Evolutionary conservation across 2,329 filamentous ascomycete species (phyloP).

Genomic region (Arthrinium puccinioides): DNA sequence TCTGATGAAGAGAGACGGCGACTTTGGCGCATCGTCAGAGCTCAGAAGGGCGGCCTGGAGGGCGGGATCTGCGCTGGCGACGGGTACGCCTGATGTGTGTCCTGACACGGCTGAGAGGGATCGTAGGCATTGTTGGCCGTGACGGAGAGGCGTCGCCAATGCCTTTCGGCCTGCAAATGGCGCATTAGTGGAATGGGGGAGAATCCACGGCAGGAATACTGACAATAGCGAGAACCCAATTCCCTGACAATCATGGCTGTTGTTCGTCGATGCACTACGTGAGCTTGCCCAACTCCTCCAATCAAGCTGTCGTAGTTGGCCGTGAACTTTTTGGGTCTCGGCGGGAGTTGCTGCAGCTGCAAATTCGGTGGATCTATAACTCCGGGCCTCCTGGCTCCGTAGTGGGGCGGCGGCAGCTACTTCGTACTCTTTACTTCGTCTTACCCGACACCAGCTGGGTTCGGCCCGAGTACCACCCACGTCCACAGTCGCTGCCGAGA

Average conservation of each 20-base stretch:
- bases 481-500: no score
- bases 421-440: no score
- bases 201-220: constrained; percentile 3
- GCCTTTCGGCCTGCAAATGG: constrained; percentile 41
- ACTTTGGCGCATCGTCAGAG: constrained; percentile 9
- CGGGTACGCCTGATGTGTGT: constrained; percentile 18
- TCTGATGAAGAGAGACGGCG: constrained; percentile 19
- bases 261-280: not conserved
- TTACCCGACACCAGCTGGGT: no score
- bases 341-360: not conserved
- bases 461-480: no score
- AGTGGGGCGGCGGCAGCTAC: no score
- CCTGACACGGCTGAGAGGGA: constrained; percentile 30
- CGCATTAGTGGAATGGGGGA: constrained; percentile 12
- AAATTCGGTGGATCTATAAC: constrained; percentile 1
- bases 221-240: constrained; percentile 22
- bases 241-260: constrained; percentile 24
- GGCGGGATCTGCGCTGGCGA: constrained; percentile 14
- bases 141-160: constrained; percentile 34
- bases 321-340: constrained; percentile 1
- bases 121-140: constrained; percentile 27
- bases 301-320: constrained; percentile 1
- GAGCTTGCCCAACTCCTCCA: not conserved
- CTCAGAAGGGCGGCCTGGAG: constrained; percentile 9
- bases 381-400: no score